Conservation (phyloP, 495 filamentous ascomycete genomes). For the Hypoxylon crocopeplum region DNA sequence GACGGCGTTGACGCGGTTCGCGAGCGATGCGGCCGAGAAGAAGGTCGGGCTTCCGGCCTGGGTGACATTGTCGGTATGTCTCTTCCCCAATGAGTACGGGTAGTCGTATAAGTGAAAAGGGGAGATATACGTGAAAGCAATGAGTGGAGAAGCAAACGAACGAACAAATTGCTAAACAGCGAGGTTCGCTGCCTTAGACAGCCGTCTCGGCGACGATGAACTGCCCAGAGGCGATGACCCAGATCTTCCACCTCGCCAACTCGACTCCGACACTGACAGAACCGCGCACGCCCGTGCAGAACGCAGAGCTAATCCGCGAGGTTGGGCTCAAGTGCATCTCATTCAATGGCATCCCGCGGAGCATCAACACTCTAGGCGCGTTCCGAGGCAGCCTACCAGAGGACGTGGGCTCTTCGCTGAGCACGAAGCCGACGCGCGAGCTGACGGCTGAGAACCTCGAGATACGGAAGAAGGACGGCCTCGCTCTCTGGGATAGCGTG, state of each 20-base stretch:
- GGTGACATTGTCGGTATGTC: slow-evolving; percentile 42
- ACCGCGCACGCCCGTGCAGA: slow-evolving; percentile 57
- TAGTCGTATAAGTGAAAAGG: not conserved
- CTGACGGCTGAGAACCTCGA: slow-evolving; percentile 58
- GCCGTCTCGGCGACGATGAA: slow-evolving; percentile 80
- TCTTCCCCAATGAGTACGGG: not conserved
- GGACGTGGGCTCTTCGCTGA: slow-evolving; percentile 51
- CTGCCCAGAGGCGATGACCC: slow-evolving; percentile 67
- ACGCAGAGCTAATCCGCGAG: slow-evolving; percentile 79
- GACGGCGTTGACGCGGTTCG: slow-evolving; percentile 59
- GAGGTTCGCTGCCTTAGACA: slow-evolving; percentile 51
- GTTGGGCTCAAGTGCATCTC: slow-evolving; percentile 82
- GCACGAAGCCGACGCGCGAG: slow-evolving; percentile 57
- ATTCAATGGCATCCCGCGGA: slow-evolving; percentile 84
- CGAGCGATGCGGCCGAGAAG: slow-evolving; percentile 54
- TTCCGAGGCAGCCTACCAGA: slow-evolving; percentile 65
- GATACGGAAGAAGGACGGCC: slow-evolving; percentile 61
- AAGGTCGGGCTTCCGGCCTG: slow-evolving; percentile 49
- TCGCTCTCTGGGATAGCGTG: slow-evolving; percentile 71
- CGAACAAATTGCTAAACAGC: slow-evolving; percentile 12
- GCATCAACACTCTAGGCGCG: slow-evolving; percentile 76
- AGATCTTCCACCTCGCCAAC: slow-evolving; percentile 40
- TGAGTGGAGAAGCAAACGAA: not conserved
- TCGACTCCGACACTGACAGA: slow-evolving; percentile 2
- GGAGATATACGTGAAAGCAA: not conserved